phyloP scores from a whole-genome alignment of 441 rosid genomes.

The Bruguiera hainesii region DNA sequence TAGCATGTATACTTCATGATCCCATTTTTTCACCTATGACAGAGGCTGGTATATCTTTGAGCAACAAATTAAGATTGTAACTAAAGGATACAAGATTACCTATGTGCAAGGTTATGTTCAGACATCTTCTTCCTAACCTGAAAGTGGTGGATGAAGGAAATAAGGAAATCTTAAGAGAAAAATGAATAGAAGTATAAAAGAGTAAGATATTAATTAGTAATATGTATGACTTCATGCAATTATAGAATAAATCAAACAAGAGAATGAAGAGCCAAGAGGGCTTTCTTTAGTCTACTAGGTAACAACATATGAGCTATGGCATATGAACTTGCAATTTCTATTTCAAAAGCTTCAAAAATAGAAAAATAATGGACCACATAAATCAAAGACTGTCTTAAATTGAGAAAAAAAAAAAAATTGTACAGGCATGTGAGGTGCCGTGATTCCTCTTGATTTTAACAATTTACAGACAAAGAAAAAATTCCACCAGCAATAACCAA shows the following conservation, averaged over 20 bases:
- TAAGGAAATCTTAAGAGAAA: slow-evolving; percentile 2
- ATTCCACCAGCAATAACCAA: slow-evolving; percentile 27
- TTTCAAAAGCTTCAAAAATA: slow-evolving; percentile 2
- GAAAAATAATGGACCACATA: slow-evolving; percentile 3
- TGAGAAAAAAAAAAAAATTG: background rate
- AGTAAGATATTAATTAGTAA: background rate
- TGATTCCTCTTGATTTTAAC: slow-evolving; percentile 13
- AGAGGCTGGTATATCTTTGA: background rate
- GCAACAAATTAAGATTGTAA: background rate
- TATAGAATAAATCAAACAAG: background rate
- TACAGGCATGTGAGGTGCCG: slow-evolving; percentile 2
- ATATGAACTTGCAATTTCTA: slow-evolving; percentile 1
- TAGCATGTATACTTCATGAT: background rate
- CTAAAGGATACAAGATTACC: slow-evolving; percentile 41
- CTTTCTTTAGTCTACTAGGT: background rate
- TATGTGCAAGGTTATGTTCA: slow-evolving; percentile 51
- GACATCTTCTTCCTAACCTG: slow-evolving; percentile 82
- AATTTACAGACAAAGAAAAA: slow-evolving; percentile 12
- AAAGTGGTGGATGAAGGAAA: slow-evolving; percentile 18
- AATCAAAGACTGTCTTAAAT: slow-evolving; percentile 4
- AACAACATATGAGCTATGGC: background rate
- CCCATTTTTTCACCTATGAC: background rate
- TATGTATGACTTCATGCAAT: background rate
- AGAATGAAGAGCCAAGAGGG: background rate
- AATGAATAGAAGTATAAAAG: background rate